Conservation (phyloP, 2,329 filamentous ascomycete species). For the Orbilia brochopaga region DNA sequence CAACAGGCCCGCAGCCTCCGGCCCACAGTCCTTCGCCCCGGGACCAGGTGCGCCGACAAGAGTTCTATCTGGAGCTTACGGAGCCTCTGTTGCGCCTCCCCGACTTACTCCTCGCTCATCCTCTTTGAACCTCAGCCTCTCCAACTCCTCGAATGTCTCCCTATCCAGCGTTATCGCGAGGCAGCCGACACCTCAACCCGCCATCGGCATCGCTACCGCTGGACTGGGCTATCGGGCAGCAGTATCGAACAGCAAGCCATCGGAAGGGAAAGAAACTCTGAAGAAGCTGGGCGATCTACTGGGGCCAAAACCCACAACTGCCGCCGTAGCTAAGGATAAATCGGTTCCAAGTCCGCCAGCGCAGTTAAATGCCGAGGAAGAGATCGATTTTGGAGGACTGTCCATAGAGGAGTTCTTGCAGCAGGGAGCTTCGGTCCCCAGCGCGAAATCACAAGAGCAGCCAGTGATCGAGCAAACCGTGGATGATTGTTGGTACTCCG, state of each 20-base stretch:
- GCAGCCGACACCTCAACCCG: conserved; percentile 36
- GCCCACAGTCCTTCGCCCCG: conserved; percentile 17
- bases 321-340: conserved; percentile 14
- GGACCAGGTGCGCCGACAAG: conserved; percentile 33
- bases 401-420: conserved; percentile 73
- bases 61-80: conserved; percentile 43
- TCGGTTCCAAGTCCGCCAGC: conserved; percentile 12
- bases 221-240: conserved; percentile 32
- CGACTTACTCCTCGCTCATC: conserved; percentile 72
- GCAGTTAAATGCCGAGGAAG: conserved; percentile 62
- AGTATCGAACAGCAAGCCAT: conserved; percentile 28
- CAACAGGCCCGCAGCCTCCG: conserved; percentile 29
- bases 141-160: conserved; percentile 76
- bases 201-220: conserved; percentile 9
- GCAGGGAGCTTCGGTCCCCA: conserved; percentile 46
- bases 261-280: conserved; percentile 42
- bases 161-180: conserved; percentile 69
- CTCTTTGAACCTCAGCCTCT: conserved; percentile 75
- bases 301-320: conserved; percentile 13
- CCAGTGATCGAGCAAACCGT: conserved; percentile 65
- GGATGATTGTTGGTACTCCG: conserved; percentile 71
- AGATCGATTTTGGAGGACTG: conserved; percentile 79
- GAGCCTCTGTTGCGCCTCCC: conserved; percentile 21
- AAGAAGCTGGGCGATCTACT: conserved; percentile 39
- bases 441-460: conserved; percentile 22